Evolutionary conservation across 768 basidiomycete species (phyloP).

Genomic region (Auricularia heimuer): DNA sequence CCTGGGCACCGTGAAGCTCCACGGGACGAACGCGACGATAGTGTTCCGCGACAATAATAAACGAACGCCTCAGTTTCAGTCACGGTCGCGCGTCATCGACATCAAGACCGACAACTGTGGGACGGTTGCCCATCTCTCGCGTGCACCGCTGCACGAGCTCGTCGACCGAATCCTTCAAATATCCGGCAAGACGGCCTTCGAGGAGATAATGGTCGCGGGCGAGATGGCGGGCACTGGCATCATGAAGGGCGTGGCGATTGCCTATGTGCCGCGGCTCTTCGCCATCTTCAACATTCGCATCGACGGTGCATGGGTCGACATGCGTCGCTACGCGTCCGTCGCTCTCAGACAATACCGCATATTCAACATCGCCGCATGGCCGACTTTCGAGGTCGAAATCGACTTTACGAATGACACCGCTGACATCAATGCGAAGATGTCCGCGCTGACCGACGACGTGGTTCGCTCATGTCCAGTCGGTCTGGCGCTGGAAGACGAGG

Average conservation of each 20-base stretch:
- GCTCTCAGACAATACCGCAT: not conserved
- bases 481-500: not conserved
- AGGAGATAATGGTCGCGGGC: slow-evolving; percentile 4
- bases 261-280: slow-evolving; percentile 3
- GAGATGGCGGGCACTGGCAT: slow-evolving; percentile 6
- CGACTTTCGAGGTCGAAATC: slow-evolving; percentile 4
- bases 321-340: slow-evolving; percentile 3
- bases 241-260: slow-evolving; percentile 6
- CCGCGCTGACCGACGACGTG: not conserved
- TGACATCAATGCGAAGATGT: not conserved
- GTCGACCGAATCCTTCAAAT: slow-evolving; percentile 2
- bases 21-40: slow-evolving; percentile 6
- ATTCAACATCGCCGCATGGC: slow-evolving; percentile 3
- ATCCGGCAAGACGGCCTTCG: not conserved
- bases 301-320: slow-evolving; percentile 7
- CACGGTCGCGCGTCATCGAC: slow-evolving; percentile 3
- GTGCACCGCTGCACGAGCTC: not conserved
- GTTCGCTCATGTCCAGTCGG: slow-evolving; percentile 2
- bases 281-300: slow-evolving; percentile 8
- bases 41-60: not conserved
- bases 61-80: slow-evolving; percentile 1
- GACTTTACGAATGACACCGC: not conserved
- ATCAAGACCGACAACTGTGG: slow-evolving; percentile 1
- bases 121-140: not conserved
- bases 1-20: slow-evolving; percentile 8